Percentiles rank a stretch among this genome's conserved stretches.
Evolutionary conservation across 345 rosid genomes (phyloP).

Genomic region (Eucalyptus camaldulensis): DNA sequence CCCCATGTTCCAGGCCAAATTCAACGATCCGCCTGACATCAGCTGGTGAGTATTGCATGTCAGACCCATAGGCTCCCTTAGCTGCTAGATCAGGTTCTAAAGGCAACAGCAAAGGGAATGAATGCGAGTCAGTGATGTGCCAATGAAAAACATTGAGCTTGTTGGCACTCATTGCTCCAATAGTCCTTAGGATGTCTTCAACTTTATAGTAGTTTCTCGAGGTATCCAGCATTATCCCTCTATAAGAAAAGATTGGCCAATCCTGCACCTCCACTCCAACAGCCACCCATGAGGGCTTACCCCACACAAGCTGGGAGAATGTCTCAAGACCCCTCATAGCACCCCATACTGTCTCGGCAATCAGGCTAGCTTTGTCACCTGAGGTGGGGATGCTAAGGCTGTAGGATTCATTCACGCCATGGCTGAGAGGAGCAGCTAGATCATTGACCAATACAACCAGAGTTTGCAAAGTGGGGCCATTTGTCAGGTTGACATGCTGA

Average conservation of each 20-base stretch:
- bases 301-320: conserved; percentile 79
- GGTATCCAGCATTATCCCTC: conserved; percentile 71
- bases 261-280: conserved; percentile 39
- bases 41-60: conserved; percentile 44
- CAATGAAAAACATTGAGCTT: conserved; percentile 89
- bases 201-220: conserved; percentile 73
- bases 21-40: conserved; percentile 45
- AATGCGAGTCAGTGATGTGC: conserved; percentile 84
- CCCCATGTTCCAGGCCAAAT: conserved; percentile 70
- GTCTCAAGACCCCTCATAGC: conserved; percentile 89
- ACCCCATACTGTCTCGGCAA: conserved; percentile 61
- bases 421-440: conserved; percentile 39
- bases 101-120: conserved; percentile 69
- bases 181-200: conserved; percentile 53
- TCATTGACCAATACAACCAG: conserved; percentile 33
- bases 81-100: conserved; percentile 65
- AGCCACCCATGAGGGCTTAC: conserved; percentile 27
- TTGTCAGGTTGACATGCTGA: conserved; percentile 21
- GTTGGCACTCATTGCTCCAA: conserved; percentile 60
- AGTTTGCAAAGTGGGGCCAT: conserved; percentile 11
- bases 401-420: conserved; percentile 70
- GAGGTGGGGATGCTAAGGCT: conserved; percentile 31
- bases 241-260: conserved; percentile 52
- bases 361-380: conserved; percentile 14
- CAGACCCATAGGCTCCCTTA: conserved; percentile 58